phyloP scores from a whole-genome alignment of 805 yeast genomes.

The Lachancea cidri region DNA sequence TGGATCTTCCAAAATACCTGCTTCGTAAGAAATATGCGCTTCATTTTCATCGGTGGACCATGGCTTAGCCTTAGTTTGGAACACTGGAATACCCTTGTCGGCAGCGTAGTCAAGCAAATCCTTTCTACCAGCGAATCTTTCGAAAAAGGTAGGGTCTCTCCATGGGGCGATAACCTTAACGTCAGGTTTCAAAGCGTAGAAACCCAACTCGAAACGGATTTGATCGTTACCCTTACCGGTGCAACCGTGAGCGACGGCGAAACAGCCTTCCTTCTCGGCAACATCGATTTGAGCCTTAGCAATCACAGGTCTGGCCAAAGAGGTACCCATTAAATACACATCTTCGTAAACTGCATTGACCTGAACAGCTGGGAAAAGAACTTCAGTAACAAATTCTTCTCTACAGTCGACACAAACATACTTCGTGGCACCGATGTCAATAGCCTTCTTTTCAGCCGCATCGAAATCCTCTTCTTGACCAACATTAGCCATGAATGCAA shows the following conservation, averaged over 20 bases:
- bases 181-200: conserved; percentile 97
- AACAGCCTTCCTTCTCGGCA: conserved; percentile 96
- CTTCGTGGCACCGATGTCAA: conserved; percentile 95
- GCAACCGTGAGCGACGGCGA: conserved; percentile 98
- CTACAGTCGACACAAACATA: conserved; percentile 92
- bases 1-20: conserved; percentile 99
- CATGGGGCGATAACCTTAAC: conserved; percentile 97
- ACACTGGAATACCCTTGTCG: conserved; percentile 84
- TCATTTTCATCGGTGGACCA: conserved; percentile 99
- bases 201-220: conserved; percentile 94
- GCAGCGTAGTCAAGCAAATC: conserved; percentile 93
- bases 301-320: conserved; percentile 97
- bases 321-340: conserved; percentile 93
- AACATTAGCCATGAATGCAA: conserved; percentile 96
- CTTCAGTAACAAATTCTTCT: conserved; percentile 88
- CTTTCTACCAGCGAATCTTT: conserved; percentile 96
- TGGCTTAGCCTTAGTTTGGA: conserved; percentile 98
- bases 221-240: conserved; percentile 99
- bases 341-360: conserved; percentile 97
- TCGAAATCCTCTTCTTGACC: conserved; percentile 99
- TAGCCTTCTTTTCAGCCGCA: conserved; percentile 93
- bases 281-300: conserved; percentile 97
- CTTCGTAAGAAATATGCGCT: conserved; percentile 99
- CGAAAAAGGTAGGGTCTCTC: conserved; percentile 94
- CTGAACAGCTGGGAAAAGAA: conserved; percentile 93